Evolutionary conservation across 805 yeast species (phyloP), one percentile per base, ranked within the genome.

Genomic region (Maudiozyma barnettii): DNA sequence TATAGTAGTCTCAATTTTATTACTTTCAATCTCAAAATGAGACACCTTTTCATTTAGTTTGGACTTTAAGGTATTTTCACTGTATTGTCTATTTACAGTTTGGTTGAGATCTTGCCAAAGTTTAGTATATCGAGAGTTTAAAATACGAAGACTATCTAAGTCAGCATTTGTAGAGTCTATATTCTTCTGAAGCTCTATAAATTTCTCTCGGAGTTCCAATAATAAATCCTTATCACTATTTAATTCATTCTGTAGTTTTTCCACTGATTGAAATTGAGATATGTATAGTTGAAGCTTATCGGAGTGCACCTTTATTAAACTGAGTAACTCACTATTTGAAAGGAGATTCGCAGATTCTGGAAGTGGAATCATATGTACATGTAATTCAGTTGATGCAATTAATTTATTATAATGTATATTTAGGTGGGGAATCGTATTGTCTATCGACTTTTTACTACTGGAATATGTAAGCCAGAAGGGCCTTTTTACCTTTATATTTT

Each of bases 21-120:
- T 42, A n/a, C 60, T 49, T 16, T 51, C 45, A 5, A 56, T 50
- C 14, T 68, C 65, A 2, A 70, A 51, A 22, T 71, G 66, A 9
- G 44, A 52, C 4, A 68, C 58, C 3, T 66, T 55, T 1, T 45
- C 43, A 19, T 63, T 60, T 10, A 74, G 54, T 31, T 57, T 48
- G 5, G 49, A 51, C 45, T 61, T 58, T 10, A 75, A 49, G 1
- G 69, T 67, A 1, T 59, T 63, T 16, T 62, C 55, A 42, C 72
- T 61, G 52, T 68, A 73, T 35, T 70, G 72, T 35, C 63, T 60
- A 44, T 64, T 54, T 67, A 75, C 69, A 14, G 68, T 59, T 1
- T 52, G 49, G 39, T 69, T 69, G 23, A 58, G 43, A 2, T 55
- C 60, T 38, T 68, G 65, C 74, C 75, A 72, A 46, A 63, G 54